These are phyloP conservation scores for Grifola frondosa DNA, from an alignment of 1,284 basidiomycete species.

Conservation along the genomic window DNA sequence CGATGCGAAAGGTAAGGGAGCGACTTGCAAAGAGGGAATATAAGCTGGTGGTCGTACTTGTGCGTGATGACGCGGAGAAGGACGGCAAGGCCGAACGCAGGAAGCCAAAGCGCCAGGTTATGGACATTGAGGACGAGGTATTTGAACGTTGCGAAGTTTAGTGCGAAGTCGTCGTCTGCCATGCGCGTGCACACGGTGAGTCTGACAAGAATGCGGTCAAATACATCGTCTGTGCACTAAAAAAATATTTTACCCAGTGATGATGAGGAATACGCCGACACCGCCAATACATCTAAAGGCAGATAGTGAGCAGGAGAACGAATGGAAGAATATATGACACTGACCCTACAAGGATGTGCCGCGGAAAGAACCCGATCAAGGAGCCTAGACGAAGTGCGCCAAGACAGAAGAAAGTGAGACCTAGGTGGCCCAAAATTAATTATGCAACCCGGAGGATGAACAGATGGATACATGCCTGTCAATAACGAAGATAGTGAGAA, in stretches of 20 bases:
- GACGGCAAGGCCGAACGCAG: conserved; percentile 78
- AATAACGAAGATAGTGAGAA: conserved; percentile 90
- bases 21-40: conserved; percentile 84
- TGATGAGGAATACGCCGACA: conserved; percentile 89
- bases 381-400: conserved; percentile 83
- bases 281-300: conserved; percentile 84
- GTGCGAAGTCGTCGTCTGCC: conserved; percentile 78
- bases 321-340: conserved; percentile 17
- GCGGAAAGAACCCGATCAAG: conserved; percentile 93
- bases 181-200: conserved; percentile 84
- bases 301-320: neutral
- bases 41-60: conserved; percentile 82
- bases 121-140: conserved; percentile 60
- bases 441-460: neutral
- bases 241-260: conserved; percentile 66
- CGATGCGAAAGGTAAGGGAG: neutral
- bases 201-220: conserved; percentile 37
- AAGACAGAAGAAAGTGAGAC: conserved; percentile 83
- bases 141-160: conserved; percentile 63
- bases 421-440: conserved; percentile 35
- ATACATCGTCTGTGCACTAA: no score
- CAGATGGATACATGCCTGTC: conserved; percentile 59
- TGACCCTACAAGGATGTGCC: conserved; percentile 93
- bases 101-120: conserved; percentile 71
- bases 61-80: conserved; percentile 81